Percentiles rank a stretch among this genome's conserved stretches.
phyloP scores from a whole-genome alignment of 805 yeast species.

The Grigorovia yakushimaensis region DNA sequence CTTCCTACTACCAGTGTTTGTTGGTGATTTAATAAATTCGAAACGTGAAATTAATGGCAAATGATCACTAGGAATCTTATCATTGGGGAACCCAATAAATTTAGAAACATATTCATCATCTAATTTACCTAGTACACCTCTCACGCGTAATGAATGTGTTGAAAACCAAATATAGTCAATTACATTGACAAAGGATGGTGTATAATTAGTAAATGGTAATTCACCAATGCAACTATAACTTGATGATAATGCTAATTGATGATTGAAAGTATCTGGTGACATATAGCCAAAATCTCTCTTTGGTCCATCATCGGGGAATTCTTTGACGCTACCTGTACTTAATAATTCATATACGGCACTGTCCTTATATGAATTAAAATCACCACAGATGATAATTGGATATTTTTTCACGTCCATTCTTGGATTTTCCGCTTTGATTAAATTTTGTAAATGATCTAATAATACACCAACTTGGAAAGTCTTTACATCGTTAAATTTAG shows the following conservation, averaged over 20 bases:
- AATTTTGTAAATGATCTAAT: conserved; percentile 71
- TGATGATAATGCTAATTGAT: conserved; percentile 70
- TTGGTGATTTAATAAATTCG: conserved; percentile 44
- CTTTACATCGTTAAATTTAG: conserved; percentile 90
- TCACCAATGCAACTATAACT: conserved; percentile 81
- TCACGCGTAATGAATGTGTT: conserved; percentile 67
- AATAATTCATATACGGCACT: conserved; percentile 91
- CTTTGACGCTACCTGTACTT: conserved; percentile 67
- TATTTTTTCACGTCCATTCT: conserved; percentile 46
- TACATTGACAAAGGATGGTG: conserved; percentile 87
- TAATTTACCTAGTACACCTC: conserved; percentile 76
- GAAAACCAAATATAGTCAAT: conserved; percentile 96
- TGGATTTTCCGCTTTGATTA: conserved; percentile 40
- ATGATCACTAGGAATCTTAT: conserved; percentile 91
- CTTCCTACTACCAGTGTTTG: conserved; percentile 23
- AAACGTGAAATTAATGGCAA: conserved; percentile 77
- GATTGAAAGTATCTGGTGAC: conserved; percentile 81
- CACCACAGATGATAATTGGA: conserved; percentile 88
- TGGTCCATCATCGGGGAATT: conserved; percentile 64
- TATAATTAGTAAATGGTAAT: conserved; percentile 86
- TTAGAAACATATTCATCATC: conserved; percentile 68
- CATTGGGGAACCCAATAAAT: conserved; percentile 87
- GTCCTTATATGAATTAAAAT: conserved; percentile 77
- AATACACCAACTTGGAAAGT: conserved; percentile 90
- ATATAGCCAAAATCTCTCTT: conserved; percentile 87